Percentiles rank a stretch among this genome's conserved stretches.
These are phyloP conservation scores for Kregervanrija pseudodelftensis DNA, from an alignment of 805 yeast species.

Conservation along the genomic window DNA sequence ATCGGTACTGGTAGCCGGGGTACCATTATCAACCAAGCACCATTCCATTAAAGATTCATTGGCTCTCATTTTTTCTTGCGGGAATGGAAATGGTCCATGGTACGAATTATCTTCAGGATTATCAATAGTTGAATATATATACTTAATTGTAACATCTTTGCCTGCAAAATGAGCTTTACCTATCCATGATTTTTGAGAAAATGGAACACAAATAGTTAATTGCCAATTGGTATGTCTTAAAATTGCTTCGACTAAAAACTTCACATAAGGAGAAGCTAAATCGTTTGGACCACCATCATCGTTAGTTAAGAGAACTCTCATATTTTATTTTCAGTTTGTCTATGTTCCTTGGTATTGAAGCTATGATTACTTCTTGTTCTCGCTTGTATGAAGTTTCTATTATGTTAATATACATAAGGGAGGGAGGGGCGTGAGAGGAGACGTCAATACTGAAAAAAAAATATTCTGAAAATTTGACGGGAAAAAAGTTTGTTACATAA, in stretches of 20 bases:
- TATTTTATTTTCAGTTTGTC: not conserved
- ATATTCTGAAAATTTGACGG: too few relatives aligned
- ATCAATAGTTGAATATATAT: conserved; percentile 50
- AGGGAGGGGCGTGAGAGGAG: too few relatives aligned
- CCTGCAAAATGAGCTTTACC: conserved; percentile 96
- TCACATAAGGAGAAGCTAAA: conserved; percentile 74
- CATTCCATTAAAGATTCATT: conserved; percentile 60
- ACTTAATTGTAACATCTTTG: conserved; percentile 49
- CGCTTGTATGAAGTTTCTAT: too few relatives aligned
- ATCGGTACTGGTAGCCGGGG: conserved; percentile 95
- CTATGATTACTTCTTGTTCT: too few relatives aligned
- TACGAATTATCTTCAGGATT: conserved; percentile 42
- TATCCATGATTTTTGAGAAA: conserved; percentile 88
- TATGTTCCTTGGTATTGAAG: too few relatives aligned
- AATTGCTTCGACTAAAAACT: conserved; percentile 70
- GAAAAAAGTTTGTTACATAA: too few relatives aligned
- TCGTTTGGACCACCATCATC: conserved; percentile 95
- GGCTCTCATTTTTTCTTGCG: conserved; percentile 33
- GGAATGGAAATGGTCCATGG: conserved; percentile 60
- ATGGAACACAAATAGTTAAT: conserved; percentile 76
- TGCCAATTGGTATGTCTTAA: conserved; percentile 69
- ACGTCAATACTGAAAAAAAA: too few relatives aligned
- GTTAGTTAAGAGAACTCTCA: conserved; percentile 53
- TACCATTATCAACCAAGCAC: conserved; percentile 73
- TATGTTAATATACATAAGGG: too few relatives aligned